Evolutionary conservation across 2,329 filamentous ascomycete species (phyloP).

Genomic region (Penicillium sp.): DNA sequence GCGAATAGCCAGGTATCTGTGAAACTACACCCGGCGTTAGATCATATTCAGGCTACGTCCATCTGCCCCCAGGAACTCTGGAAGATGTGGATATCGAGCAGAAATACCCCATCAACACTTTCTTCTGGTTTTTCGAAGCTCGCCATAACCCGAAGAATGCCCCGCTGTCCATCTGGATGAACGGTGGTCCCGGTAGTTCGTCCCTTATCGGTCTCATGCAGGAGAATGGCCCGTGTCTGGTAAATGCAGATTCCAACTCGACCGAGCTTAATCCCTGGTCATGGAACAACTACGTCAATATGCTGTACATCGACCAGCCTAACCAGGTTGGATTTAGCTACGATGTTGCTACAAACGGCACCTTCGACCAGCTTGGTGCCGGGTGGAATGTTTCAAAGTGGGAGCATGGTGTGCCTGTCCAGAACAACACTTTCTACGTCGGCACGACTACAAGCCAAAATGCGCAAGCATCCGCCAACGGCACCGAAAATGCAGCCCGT

Average conservation of each 20-base stretch:
- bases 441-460: constrained; percentile 53
- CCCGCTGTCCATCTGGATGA: constrained; percentile 61
- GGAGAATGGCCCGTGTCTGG: constrained; percentile 53
- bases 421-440: constrained; percentile 53
- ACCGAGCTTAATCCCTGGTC: constrained; percentile 57
- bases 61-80: constrained; percentile 50
- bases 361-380: constrained; percentile 30
- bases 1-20: constrained; percentile 48
- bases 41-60: constrained; percentile 60
- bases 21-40: constrained; percentile 57
- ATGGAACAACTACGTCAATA: constrained; percentile 63
- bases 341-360: constrained; percentile 42
- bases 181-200: constrained; percentile 59
- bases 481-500: constrained; percentile 53
- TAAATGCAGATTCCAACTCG: constrained; percentile 53
- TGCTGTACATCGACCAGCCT: constrained; percentile 70
- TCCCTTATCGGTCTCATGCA: constrained; percentile 57
- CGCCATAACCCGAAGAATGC: constrained; percentile 53
- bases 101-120: constrained; percentile 60
- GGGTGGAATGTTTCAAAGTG: constrained; percentile 28
- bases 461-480: constrained; percentile 46
- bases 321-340: constrained; percentile 60
- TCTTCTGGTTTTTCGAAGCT: constrained; percentile 65
- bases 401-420: constrained; percentile 34
- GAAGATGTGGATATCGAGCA: constrained; percentile 43